phyloP scores from a whole-genome alignment of 106 monocot species.

The Dendrobium catenatum region DNA sequence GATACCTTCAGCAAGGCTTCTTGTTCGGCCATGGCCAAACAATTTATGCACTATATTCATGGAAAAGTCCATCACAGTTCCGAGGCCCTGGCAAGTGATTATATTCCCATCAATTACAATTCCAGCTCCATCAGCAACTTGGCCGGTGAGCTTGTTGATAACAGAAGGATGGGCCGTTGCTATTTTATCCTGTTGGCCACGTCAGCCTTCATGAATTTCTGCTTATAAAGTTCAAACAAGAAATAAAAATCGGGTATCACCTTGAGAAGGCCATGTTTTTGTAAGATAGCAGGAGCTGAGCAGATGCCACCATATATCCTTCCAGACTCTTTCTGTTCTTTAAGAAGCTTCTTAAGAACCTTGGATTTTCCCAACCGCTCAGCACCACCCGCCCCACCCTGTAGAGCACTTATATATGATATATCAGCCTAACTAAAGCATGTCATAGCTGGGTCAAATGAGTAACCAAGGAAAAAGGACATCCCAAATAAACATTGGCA shows the following conservation, averaged over 20 bases:
- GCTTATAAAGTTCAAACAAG: not conserved
- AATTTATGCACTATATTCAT: constrained; percentile 70
- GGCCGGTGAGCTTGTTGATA: constrained; percentile 27
- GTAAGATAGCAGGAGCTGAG: constrained; percentile 54
- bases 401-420: not conserved
- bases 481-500: too few species aligned
- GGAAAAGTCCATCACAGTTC: constrained; percentile 64
- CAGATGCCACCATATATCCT: constrained; percentile 74
- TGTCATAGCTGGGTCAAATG: too few species aligned
- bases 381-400: constrained; percentile 67
- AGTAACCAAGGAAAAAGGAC: too few species aligned
- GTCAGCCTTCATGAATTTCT: not conserved
- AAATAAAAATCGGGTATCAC: constrained; percentile 21
- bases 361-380: constrained; percentile 75
- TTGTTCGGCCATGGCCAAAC: constrained; percentile 65
- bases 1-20: constrained; percentile 83
- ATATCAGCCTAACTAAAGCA: not conserved
- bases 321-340: constrained; percentile 58
- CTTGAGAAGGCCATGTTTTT: constrained; percentile 63
- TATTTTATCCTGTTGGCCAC: constrained; percentile 45
- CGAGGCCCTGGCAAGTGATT: constrained; percentile 77
- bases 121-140: constrained; percentile 30
- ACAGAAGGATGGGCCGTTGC: constrained; percentile 45
- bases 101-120: constrained; percentile 87
- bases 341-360: constrained; percentile 73